Percentiles rank a stretch among this genome's conserved stretches.
Evolutionary conservation across 2,329 filamentous ascomycete species (phyloP).

Genomic region (Fusarium secorum): DNA sequence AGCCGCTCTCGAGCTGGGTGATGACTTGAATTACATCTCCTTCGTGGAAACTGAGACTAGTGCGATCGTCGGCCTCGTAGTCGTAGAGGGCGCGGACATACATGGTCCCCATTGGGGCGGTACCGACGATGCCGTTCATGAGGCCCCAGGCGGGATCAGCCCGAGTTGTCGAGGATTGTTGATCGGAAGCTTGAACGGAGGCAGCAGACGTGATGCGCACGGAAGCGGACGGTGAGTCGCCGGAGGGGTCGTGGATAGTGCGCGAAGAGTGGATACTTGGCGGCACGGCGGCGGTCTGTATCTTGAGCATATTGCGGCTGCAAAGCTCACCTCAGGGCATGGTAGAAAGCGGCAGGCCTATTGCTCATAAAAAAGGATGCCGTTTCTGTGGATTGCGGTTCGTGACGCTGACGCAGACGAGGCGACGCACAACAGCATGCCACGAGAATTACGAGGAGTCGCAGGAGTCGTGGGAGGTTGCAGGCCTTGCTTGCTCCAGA

Average conservation of each 20-base stretch:
- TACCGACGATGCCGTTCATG: slow-evolving; percentile 70
- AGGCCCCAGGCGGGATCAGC: slow-evolving; percentile 41
- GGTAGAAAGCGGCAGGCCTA: slow-evolving; percentile 44
- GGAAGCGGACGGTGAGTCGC: slow-evolving; percentile 41
- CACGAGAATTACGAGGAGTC: slow-evolving; percentile 27
- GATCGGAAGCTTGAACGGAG: slow-evolving; percentile 39
- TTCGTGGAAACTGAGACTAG: slow-evolving; percentile 94
- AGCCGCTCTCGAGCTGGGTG: slow-evolving; percentile 96
- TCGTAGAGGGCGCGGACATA: slow-evolving; percentile 97
- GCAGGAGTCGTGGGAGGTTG: slow-evolving; percentile 33
- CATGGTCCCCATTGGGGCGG: slow-evolving; percentile 72
- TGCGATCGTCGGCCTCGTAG: slow-evolving; percentile 97
- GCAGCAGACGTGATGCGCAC: slow-evolving; percentile 41
- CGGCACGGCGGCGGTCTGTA: slow-evolving; percentile 44
- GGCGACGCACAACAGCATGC: slow-evolving; percentile 32
- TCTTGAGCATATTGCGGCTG: slow-evolving; percentile 45
- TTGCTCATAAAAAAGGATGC: slow-evolving; percentile 40
- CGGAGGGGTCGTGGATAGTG: slow-evolving; percentile 43
- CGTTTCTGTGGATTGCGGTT: slow-evolving; percentile 24
- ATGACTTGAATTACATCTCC: slow-evolving; percentile 99
- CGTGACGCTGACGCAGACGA: slow-evolving; percentile 16
- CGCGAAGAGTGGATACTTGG: slow-evolving; percentile 46
- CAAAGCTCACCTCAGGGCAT: slow-evolving; percentile 48
- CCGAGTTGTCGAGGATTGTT: slow-evolving; percentile 37
- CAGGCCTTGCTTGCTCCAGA: slow-evolving; percentile 25